Base-by-base conservation (phyloP, 768 basidiomycete species). In the Rhizopogon roseolus region DNA sequence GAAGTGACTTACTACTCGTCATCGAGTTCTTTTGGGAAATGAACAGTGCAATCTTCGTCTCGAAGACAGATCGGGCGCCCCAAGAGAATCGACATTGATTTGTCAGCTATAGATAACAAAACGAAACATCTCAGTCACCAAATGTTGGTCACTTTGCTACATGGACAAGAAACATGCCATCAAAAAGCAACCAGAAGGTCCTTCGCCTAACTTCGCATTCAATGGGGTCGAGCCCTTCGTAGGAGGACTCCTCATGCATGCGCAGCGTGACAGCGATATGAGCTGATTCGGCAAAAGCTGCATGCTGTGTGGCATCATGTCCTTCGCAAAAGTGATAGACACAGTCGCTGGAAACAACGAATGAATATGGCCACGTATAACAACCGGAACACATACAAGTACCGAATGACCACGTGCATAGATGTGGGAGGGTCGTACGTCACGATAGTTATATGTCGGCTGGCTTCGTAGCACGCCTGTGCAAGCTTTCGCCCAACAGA, bases 301-400 rank as follows among this genome's bases (percentile, higher is more conserved):
- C 89, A 62, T 93, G 89, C 58, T 89, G 88, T 9, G 90, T 91
- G 6, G 87, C 90, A 57, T 90, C 90, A 60, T 90, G 86, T 5
- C 90, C 91, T 61, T 90, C 89, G 61, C 89, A 91, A 69, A 93
- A 92, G 68, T 93, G 90, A 66, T 93, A 93, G 38, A 90, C 76
- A 53, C 82, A 89, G 69, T 91, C 88, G 62, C 88, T 92, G 59
- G 50, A 14, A 57, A 54, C 45, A 41, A 57, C 53, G 42, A 37
- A 50, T 50, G 7, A 17, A n/a, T 7, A 42, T 42, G 58, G 11
- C 54, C 40, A 54, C 46, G 41, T 36, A 13, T 51, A 14, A 50
- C 16, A 27, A 13, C 38, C 25, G 41, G 13, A 29, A 29, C 32
- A 76, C 86, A 73, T 65, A 93, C 92, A 94, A 87, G 67, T 93